Percentiles rank a stretch among this genome's conserved stretches.
Conservation (phyloP, 352 stramenopile genomes). For the Phytopythium chamaehyphon region DNA sequence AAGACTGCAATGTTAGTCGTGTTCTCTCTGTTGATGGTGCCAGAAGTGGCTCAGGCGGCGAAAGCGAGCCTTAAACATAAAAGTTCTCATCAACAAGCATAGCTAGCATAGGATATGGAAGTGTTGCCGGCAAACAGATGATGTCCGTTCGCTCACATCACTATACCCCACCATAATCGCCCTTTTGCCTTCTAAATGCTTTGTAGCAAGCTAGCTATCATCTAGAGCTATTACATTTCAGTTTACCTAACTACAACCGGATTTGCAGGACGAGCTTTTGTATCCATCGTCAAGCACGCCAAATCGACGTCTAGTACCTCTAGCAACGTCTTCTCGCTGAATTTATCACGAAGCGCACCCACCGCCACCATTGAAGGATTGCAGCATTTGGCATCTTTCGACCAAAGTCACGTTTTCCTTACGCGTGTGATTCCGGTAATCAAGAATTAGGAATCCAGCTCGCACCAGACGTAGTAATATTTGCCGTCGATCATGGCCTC, state of each 20-base stretch:
- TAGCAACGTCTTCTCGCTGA: slow-evolving; percentile 13
- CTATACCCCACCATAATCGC: too few species aligned
- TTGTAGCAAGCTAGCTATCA: too few species aligned
- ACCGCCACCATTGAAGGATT: slow-evolving; percentile 36
- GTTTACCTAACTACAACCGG: slow-evolving; percentile 35
- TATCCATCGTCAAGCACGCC: slow-evolving; percentile 32
- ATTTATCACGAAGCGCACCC: slow-evolving; percentile 22
- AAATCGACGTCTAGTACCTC: slow-evolving; percentile 17
- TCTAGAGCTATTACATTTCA: slow-evolving; percentile 34
- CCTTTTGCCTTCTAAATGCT: too few species aligned
- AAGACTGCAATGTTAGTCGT: too few species aligned
- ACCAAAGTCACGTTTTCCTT: slow-evolving; percentile 8
- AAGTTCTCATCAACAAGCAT: too few species aligned
- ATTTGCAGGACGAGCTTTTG: slow-evolving; percentile 25
- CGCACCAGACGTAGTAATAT: slow-evolving; percentile 26
- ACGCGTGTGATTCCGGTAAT: slow-evolving; percentile 21
- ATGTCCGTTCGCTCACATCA: too few species aligned
- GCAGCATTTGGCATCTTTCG: slow-evolving; percentile 17
- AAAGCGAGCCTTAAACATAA: too few species aligned
- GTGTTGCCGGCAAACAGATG: too few species aligned
- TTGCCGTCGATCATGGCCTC: slow-evolving; percentile 26
- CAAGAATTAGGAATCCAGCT: slow-evolving; percentile 24
- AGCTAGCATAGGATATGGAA: too few species aligned
- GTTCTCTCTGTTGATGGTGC: too few species aligned
- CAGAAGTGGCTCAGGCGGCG: too few species aligned